Conservation (phyloP, 73 alveolate genomes). For the Paramecium primaurelia region DNA sequence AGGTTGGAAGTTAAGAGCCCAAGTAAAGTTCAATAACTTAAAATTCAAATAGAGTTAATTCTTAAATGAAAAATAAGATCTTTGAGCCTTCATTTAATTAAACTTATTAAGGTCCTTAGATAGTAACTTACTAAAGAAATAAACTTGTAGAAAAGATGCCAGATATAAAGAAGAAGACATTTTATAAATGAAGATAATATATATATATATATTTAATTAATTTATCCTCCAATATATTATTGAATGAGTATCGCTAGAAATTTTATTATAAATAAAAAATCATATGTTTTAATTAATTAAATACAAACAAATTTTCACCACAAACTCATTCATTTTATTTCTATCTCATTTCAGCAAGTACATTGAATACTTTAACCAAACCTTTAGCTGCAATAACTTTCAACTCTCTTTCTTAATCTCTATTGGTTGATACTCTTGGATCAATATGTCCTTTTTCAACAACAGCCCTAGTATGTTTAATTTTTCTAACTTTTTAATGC, state of each 20-base stretch:
- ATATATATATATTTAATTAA: neutral
- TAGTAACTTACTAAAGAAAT: neutral
- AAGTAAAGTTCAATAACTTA: neutral
- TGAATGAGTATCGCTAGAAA: neutral
- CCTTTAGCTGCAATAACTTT: conserved; percentile 39
- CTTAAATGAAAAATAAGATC: neutral
- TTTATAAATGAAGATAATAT: neutral
- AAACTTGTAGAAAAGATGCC: neutral
- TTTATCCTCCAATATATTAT: neutral
- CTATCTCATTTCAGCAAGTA: neutral
- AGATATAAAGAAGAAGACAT: neutral
- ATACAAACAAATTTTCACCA: neutral
- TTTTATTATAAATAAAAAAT: no score
- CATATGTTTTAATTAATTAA: neutral
- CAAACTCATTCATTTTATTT: neutral
- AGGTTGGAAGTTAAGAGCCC: neutral
- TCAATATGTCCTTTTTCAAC: conserved; percentile 4
- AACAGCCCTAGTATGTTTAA: neutral
- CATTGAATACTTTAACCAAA: conserved; percentile 26
- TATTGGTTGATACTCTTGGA: conserved; percentile 8
- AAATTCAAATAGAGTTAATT: neutral
- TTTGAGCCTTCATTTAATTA: neutral
- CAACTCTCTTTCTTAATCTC: neutral
- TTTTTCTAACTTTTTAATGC: neutral
- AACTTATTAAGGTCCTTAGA: neutral